phyloP scores from a whole-genome alignment of 2,329 filamentous ascomycete genomes.

The Alternaria arborescens region DNA sequence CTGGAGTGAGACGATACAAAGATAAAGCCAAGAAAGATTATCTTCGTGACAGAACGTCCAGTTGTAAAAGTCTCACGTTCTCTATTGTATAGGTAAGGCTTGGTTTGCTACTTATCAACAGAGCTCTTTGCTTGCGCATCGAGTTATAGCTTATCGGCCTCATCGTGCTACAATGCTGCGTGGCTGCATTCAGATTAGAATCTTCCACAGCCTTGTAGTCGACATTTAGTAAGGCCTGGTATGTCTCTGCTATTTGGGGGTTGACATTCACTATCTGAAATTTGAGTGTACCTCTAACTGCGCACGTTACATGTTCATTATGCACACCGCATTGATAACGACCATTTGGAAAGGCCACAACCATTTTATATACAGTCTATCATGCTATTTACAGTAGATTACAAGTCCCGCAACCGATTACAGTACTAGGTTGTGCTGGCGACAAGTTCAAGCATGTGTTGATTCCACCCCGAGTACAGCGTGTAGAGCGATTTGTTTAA shows the following conservation, averaged over 20 bases:
- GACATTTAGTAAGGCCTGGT: neutral
- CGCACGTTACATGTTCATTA: neutral
- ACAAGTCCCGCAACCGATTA: neutral
- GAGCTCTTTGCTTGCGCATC: neutral
- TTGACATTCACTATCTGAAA: neutral
- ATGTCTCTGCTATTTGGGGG: neutral
- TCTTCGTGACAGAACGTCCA: neutral
- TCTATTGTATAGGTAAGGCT: neutral
- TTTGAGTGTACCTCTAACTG: neutral
- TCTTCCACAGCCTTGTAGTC: neutral
- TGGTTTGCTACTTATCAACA: neutral
- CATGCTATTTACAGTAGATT: neutral
- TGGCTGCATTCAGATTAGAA: neutral
- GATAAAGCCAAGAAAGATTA: neutral
- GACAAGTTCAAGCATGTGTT: constrained; percentile 5
- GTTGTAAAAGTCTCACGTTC: neutral
- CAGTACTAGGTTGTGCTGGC: neutral
- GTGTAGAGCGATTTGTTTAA: constrained; percentile 7
- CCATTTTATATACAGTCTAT: constrained; percentile 1
- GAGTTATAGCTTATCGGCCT: neutral
- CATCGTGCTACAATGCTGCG: neutral
- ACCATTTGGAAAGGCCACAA: neutral
- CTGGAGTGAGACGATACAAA: neutral
- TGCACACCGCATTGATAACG: neutral
- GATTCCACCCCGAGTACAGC: neutral